Percentiles rank a stretch among this genome's conserved stretches.
phyloP scores from a whole-genome alignment of 2,329 filamentous ascomycete species.

The Trichoderma cornu-damae region DNA sequence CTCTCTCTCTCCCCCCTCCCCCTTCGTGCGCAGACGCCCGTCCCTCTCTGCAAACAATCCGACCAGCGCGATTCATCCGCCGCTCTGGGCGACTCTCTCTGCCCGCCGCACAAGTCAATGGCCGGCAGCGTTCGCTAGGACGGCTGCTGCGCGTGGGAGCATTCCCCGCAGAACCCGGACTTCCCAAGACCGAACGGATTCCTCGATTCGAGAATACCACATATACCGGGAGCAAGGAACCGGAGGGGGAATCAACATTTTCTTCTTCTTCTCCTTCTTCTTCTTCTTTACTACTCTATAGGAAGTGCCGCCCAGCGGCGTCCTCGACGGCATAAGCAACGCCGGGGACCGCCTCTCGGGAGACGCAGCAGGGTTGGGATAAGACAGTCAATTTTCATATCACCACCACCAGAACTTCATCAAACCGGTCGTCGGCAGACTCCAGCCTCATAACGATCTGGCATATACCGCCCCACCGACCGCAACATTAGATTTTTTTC shows the following conservation, averaged over 20 bases:
- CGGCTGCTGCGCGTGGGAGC: constrained; percentile 55
- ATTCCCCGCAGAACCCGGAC: constrained; percentile 53
- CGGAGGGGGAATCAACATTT: background rate
- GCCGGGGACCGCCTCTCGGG: constrained; percentile 1
- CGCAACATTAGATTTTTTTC: background rate
- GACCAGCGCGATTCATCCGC: constrained; percentile 10
- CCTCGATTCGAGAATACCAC: constrained; percentile 11
- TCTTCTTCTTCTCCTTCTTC: background rate
- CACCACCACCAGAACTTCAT: background rate
- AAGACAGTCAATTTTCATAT: background rate
- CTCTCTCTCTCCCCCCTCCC: too few species aligned
- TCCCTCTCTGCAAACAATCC: background rate
- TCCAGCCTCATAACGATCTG: background rate
- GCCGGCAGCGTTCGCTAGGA: constrained; percentile 52
- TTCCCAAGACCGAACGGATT: constrained; percentile 25
- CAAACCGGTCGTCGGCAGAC: background rate
- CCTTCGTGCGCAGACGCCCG: background rate
- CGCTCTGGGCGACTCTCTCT: constrained; percentile 14
- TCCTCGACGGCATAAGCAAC: constrained; percentile 7
- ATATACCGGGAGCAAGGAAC: background rate
- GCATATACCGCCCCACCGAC: background rate
- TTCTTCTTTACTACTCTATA: background rate
- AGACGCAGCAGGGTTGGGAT: background rate
- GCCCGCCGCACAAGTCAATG: constrained; percentile 44
- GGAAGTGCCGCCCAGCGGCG: constrained; percentile 3